phyloP scores from a whole-genome alignment of 257 asterid genomes.

The Solanum gandarillasii region DNA sequence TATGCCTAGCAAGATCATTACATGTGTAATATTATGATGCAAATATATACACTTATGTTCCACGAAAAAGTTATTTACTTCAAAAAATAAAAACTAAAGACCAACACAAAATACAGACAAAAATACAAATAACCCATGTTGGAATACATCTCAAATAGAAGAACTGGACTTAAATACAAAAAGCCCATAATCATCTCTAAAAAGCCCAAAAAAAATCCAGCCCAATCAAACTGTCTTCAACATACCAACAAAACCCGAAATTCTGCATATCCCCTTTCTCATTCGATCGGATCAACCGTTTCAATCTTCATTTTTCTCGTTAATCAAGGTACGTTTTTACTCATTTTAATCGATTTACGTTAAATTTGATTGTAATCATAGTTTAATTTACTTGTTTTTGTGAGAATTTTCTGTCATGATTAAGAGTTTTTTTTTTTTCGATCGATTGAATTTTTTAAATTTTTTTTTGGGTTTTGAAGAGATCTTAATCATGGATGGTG shows the following conservation, averaged over 20 bases:
- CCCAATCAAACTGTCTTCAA: neutral
- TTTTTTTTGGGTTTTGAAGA: neutral
- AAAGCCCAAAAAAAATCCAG: neutral
- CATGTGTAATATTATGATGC: neutral
- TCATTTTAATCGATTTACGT: neutral
- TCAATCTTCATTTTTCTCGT: neutral
- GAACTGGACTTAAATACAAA: neutral
- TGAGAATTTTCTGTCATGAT: neutral
- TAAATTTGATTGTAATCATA: neutral
- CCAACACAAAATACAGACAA: neutral
- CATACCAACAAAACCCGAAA: neutral
- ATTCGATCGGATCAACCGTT: neutral
- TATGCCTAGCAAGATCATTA: neutral
- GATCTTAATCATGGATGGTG: slow-evolving; percentile 50
- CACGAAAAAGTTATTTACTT: neutral
- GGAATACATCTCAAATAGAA: neutral
- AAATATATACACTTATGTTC: neutral
- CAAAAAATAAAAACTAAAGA: neutral
- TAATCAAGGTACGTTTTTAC: neutral
- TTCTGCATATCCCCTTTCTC: neutral
- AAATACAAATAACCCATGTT: neutral
- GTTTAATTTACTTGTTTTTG: neutral
- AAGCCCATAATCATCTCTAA: neutral
- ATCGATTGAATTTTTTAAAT: neutral
- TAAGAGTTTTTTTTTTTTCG: neutral